A percentile compares a stretch with the other conserved stretches of the same genome.
phyloP scores from a whole-genome alignment of 2,329 filamentous ascomycete genomes.

The Orbilia javanica region DNA sequence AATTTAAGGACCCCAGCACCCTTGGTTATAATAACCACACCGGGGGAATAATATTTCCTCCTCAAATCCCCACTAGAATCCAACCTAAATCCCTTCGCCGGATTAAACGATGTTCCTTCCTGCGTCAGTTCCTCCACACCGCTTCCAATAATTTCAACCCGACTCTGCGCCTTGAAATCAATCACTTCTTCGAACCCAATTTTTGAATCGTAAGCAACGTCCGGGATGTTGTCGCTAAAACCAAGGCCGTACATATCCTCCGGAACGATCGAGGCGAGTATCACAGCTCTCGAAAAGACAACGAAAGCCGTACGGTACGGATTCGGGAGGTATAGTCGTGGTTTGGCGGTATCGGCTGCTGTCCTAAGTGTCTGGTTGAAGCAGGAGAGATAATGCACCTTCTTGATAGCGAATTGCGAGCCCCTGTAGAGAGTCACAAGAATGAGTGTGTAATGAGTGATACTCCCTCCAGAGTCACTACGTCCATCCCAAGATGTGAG shows the following conservation, averaged over 20 bases:
- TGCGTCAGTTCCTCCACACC: constrained; percentile 71
- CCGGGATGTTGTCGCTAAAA: constrained; percentile 36
- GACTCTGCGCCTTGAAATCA: constrained; percentile 77
- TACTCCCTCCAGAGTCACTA: constrained; percentile 68
- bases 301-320: constrained; percentile 85
- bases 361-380: constrained; percentile 34
- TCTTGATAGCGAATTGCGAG: constrained; percentile 61
- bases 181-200: constrained; percentile 87
- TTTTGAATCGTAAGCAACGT: constrained; percentile 63
- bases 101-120: constrained; percentile 57
- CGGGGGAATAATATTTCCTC: constrained; percentile 65
- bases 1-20: constrained; percentile 74
- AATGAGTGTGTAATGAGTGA: constrained; percentile 76
- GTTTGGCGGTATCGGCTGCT: constrained; percentile 66
- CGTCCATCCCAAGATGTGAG: constrained; percentile 46
- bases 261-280: constrained; percentile 79
- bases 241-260: constrained; percentile 64
- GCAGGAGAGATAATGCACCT: constrained; percentile 52
- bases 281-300: constrained; percentile 81
- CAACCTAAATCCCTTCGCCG: constrained; percentile 36
- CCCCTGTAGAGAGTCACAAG: constrained; percentile 64
- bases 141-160: constrained; percentile 75
- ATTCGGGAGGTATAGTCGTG: constrained; percentile 80
- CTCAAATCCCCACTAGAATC: constrained; percentile 47
- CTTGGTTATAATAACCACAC: constrained; percentile 74